Evolutionary conservation across 305 asterid genomes (phyloP).

Genomic region (Solanum hybrid): DNA sequence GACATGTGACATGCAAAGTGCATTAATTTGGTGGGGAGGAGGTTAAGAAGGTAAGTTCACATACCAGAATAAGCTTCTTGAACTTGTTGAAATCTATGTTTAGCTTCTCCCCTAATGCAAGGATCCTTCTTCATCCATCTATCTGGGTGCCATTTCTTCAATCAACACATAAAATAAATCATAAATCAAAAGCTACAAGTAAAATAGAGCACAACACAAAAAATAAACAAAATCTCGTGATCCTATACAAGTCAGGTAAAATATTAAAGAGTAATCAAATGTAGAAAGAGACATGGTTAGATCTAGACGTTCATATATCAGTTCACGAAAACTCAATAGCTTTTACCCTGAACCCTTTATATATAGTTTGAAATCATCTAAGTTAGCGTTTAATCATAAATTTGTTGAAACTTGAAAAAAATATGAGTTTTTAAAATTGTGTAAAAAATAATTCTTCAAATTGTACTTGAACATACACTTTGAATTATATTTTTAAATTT

Average conservation of each 20-base stretch:
- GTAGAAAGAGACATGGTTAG: neutral
- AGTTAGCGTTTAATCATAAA: neutral
- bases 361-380: neutral
- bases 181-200: neutral
- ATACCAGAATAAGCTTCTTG: constrained; percentile 26
- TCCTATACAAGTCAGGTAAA: neutral
- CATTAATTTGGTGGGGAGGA: neutral
- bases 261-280: neutral
- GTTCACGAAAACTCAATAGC: neutral
- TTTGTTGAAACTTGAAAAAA: neutral
- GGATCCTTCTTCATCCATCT: constrained; percentile 22
- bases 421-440: neutral
- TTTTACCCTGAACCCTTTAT: neutral
- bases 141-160: constrained; percentile 29
- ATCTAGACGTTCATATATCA: neutral
- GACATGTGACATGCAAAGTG: neutral
- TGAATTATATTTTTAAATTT: neutral
- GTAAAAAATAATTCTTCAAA: neutral
- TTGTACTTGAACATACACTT: neutral
- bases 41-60: neutral
- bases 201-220: neutral
- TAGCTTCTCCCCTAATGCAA: constrained; percentile 12
- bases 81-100: constrained; percentile 14
- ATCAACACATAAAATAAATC: neutral
- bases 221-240: neutral